Conservation (phyloP, 2,329 filamentous ascomycete species). For the Neopestalotiopsis sp. region DNA sequence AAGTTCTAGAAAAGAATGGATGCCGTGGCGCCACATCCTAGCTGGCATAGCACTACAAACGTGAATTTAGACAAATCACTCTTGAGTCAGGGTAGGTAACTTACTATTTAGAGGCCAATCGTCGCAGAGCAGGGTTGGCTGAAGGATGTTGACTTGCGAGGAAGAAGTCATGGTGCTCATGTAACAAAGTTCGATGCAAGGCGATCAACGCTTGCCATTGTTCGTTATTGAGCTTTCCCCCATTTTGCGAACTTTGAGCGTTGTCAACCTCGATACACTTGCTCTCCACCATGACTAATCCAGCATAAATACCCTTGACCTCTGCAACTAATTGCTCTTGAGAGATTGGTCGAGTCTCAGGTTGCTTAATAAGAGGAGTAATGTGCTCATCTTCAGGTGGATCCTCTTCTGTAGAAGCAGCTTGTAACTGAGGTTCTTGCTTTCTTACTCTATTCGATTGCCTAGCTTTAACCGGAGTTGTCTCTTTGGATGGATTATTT, state of each 20-base stretch:
- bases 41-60: conserved; percentile 76
- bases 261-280: conserved; percentile 87
- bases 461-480: background rate
- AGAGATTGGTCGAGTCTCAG: conserved; percentile 63
- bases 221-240: conserved; percentile 58
- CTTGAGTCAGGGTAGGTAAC: no score
- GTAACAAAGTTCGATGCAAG: conserved; percentile 77
- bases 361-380: conserved; percentile 30
- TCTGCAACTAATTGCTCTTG: conserved; percentile 81
- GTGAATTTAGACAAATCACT: no score
- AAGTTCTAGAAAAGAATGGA: conserved; percentile 83
- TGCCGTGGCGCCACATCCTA: conserved; percentile 92
- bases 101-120: conserved; percentile 74
- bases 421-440: background rate
- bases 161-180: conserved; percentile 88
- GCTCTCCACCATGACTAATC: conserved; percentile 83
- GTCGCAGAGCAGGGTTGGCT: conserved; percentile 68
- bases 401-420: background rate
- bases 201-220: conserved; percentile 88
- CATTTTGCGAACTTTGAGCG: conserved; percentile 53
- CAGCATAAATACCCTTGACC: conserved; percentile 83
- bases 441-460: background rate
- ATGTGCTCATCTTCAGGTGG: conserved; percentile 5
- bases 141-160: conserved; percentile 86
- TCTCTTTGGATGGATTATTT: background rate